These are phyloP conservation scores for Exsudoporus frostii DNA, from an alignment of 768 basidiomycete species.

Conservation along the genomic window DNA sequence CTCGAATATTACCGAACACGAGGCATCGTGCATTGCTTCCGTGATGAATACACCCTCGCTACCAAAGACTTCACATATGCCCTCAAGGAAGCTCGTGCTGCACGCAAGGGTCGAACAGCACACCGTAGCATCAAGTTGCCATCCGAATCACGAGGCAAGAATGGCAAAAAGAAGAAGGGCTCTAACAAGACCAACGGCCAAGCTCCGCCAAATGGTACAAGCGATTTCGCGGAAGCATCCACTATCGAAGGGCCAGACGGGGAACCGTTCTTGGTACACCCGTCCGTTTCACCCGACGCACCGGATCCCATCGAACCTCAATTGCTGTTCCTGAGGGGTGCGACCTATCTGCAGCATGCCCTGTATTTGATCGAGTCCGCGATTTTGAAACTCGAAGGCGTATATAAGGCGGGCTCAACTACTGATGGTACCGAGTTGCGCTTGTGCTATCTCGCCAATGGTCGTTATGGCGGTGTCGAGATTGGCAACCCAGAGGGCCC, in stretches of 20 bases:
- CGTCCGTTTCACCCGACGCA: conserved; percentile 70
- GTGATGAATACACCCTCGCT: conserved; percentile 74
- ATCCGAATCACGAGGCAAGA: conserved; percentile 38
- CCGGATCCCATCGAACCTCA: conserved; percentile 89
- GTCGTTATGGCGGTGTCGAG: conserved; percentile 82
- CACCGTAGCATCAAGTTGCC: conserved; percentile 46
- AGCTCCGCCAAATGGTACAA: conserved; percentile 66
- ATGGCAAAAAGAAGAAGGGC: conserved; percentile 55
- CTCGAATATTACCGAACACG: conserved; percentile 86
- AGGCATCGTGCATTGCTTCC: conserved; percentile 88
- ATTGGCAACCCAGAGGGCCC: conserved; percentile 80
- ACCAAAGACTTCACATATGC: conserved; percentile 80
- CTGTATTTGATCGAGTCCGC: conserved; percentile 70
- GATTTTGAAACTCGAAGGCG: conserved; percentile 66
- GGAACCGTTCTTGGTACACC: conserved; percentile 57
- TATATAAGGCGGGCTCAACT: conserved; percentile 50
- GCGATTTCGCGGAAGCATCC: conserved; percentile 40
- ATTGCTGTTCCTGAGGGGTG: conserved; percentile 77
- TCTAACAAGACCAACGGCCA: conserved; percentile 53
- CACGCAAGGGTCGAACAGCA: conserved; percentile 59
- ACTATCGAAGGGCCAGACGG: conserved; percentile 46
- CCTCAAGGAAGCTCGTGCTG: conserved; percentile 70
- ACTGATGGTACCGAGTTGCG: conserved; percentile 74
- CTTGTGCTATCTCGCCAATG: conserved; percentile 70
- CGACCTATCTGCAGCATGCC: conserved; percentile 79